Evolutionary conservation across 768 basidiomycete genomes (phyloP).

Genomic region (Suillus subalutaceus): DNA sequence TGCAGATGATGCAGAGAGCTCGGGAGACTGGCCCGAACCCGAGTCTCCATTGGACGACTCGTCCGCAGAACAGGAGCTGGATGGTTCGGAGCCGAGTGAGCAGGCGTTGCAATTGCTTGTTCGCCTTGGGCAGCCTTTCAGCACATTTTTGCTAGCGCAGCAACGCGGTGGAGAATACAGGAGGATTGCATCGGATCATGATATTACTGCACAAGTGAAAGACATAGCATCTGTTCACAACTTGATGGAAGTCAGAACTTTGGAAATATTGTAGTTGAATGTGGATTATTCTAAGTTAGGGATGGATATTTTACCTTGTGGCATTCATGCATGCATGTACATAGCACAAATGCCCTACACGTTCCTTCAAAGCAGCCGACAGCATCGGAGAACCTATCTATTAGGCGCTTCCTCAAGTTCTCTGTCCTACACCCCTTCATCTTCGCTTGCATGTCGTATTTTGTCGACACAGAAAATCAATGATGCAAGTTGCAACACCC

Average conservation of each 20-base stretch:
- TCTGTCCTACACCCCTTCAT: too few species aligned
- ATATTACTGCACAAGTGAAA: background rate
- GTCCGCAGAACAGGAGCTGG: background rate
- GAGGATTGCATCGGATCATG: background rate
- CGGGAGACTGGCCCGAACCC: background rate
- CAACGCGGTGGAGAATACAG: background rate
- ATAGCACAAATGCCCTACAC: too few species aligned
- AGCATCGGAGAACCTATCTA: too few species aligned
- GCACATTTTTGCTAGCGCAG: background rate
- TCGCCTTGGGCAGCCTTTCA: background rate
- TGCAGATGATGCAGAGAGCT: background rate
- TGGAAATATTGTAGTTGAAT: background rate
- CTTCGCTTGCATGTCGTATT: too few species aligned
- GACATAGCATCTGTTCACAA: background rate
- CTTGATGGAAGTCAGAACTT: background rate
- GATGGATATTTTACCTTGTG: too few species aligned
- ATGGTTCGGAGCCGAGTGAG: background rate
- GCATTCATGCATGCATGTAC: too few species aligned
- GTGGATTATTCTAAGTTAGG: too few species aligned
- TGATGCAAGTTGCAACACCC: too few species aligned
- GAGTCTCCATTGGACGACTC: background rate
- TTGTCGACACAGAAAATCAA: too few species aligned
- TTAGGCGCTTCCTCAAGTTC: too few species aligned
- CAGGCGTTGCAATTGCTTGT: background rate
- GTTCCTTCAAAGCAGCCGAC: too few species aligned